Evolutionary conservation across 768 basidiomycete genomes (phyloP).

Genomic region (Boletus insuetus): DNA sequence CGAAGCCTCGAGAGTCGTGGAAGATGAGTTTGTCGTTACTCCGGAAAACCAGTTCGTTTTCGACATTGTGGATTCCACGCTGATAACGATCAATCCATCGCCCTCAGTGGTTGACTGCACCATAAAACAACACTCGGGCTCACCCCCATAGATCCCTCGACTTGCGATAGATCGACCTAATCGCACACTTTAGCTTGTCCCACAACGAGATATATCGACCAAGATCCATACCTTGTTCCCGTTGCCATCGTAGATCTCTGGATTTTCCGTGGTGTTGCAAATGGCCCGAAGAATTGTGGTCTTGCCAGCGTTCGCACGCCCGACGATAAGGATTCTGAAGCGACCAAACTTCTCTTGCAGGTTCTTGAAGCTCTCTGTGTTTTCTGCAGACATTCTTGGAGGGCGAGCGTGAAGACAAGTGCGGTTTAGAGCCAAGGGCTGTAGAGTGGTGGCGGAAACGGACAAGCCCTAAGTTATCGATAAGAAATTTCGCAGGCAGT

Average conservation of each 20-base stretch:
- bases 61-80: not conserved
- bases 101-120: not conserved
- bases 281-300: conserved; percentile 4
- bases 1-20: not conserved
- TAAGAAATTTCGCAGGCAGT: too few species aligned
- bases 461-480: too few species aligned
- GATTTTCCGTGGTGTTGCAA: not conserved
- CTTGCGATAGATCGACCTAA: conserved; percentile 2
- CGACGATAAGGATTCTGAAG: not conserved
- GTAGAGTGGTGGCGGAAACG: too few species aligned
- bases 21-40: conserved; percentile 4
- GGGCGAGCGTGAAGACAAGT: too few species aligned
- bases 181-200: not conserved
- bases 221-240: not conserved
- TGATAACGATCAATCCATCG: not conserved
- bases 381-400: not conserved
- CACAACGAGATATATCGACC: not conserved
- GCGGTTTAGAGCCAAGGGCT: too few species aligned
- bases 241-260: conserved; percentile 4
- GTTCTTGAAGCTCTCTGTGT: not conserved
- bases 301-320: conserved; percentile 7
- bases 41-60: conserved; percentile 1
- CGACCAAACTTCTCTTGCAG: not conserved
- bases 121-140: not conserved
- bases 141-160: not conserved